These are phyloP conservation scores for Hordeum marinum DNA, from an alignment of 176 grass and related monocot genomes.

Conservation along the genomic window DNA sequence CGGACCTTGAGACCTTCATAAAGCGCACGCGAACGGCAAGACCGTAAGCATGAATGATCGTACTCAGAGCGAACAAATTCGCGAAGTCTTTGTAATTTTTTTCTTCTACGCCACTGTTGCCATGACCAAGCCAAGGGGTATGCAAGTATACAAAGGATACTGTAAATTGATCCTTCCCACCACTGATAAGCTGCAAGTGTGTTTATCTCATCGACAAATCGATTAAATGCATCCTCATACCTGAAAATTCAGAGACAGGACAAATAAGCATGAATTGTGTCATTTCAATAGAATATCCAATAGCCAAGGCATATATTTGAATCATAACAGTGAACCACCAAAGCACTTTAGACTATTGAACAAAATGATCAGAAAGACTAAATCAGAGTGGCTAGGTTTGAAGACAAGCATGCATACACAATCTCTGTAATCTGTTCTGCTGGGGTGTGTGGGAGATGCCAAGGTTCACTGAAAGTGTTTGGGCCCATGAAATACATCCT, in stretches of 20 bases:
- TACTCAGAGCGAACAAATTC: constrained; percentile 99
- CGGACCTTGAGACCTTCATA: constrained; percentile 99
- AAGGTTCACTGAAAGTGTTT: constrained; percentile 95
- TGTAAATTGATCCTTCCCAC: constrained; percentile 97
- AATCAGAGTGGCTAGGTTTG: background rate
- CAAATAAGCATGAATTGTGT: constrained; percentile 16
- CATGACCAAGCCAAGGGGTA: constrained; percentile 97
- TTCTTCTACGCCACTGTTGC: constrained; percentile 96
- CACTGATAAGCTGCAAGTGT: constrained; percentile 94
- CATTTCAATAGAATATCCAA: constrained; percentile 6
- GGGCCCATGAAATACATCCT: constrained; percentile 99
- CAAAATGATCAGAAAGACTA: constrained; percentile 13
- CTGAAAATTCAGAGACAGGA: constrained; percentile 29
- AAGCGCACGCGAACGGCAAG: constrained; percentile 97
- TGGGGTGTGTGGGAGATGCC: constrained; percentile 90
- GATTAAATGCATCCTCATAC: constrained; percentile 92
- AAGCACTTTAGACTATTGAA: background rate
- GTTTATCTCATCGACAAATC: constrained; percentile 98
- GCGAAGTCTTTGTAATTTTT: constrained; percentile 89
- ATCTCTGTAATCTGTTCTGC: constrained; percentile 93
- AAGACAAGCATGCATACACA: constrained; percentile 63
- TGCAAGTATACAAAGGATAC: constrained; percentile 73
- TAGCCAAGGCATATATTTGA: background rate
- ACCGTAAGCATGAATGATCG: constrained; percentile 94
- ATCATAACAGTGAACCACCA: background rate